These are phyloP conservation scores for Nicotiana tabacum DNA, from an alignment of 257 asterid genomes.

Conservation along the genomic window DNA sequence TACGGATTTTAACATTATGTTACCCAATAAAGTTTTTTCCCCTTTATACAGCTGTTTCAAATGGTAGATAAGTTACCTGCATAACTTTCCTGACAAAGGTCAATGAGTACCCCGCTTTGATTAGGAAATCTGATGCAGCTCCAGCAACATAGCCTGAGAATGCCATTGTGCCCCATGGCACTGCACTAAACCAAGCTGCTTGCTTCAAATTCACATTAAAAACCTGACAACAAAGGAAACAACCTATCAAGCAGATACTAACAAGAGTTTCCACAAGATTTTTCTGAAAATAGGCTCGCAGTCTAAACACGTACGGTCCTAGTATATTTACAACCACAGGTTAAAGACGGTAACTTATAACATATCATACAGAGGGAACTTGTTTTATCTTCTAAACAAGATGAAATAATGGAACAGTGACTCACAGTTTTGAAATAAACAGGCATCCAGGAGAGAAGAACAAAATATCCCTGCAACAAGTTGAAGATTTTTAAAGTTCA, in stretches of 20 bases:
- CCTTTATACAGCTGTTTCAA: background rate
- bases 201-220: slow-evolving; percentile 82
- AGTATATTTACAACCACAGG: background rate
- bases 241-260: background rate
- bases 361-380: too few relatives aligned
- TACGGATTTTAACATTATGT: background rate
- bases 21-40: background rate
- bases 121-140: slow-evolving; percentile 61
- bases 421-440: slow-evolving; percentile 92
- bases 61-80: slow-evolving; percentile 52
- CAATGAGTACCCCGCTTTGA: slow-evolving; percentile 56
- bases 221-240: slow-evolving; percentile 36
- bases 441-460: slow-evolving; percentile 99
- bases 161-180: slow-evolving; percentile 99
- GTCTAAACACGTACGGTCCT: background rate
- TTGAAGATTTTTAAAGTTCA: slow-evolving; percentile 1
- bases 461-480: slow-evolving; percentile 85
- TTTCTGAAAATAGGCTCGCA: background rate
- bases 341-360: background rate
- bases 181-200: slow-evolving; percentile 99
- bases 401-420: slow-evolving; percentile 4
- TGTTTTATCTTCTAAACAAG: background rate
- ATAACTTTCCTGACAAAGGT: slow-evolving; percentile 77
- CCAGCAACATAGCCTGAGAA: slow-evolving; percentile 94
- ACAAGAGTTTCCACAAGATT: background rate